phyloP scores from a whole-genome alignment of 2,329 filamentous ascomycete species.

The Colletotrichum noveboracense region DNA sequence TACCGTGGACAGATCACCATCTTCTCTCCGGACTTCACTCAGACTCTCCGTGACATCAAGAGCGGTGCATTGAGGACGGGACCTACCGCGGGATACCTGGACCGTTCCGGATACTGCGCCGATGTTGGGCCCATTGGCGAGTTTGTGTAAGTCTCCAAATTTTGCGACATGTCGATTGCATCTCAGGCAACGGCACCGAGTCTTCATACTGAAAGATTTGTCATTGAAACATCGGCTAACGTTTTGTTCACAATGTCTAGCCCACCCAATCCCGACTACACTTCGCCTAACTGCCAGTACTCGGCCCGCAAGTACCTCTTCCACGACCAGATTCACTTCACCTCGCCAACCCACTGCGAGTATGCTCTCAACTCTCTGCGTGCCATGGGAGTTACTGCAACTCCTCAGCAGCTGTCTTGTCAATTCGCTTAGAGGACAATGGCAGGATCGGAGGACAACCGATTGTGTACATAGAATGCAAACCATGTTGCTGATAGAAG shows the following conservation, averaged over 20 bases:
- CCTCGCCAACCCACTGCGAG: conserved; percentile 1
- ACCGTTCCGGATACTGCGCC: neutral
- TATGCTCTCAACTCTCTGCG: neutral
- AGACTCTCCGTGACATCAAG: neutral
- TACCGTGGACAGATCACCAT: neutral
- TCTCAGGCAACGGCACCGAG: neutral
- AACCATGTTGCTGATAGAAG: neutral
- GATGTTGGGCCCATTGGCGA: neutral
- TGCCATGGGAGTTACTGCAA: neutral
- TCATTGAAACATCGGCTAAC: neutral
- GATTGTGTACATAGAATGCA: neutral
- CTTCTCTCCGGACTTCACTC: neutral
- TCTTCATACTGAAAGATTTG: neutral
- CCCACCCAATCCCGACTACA: neutral
- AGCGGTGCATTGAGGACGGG: neutral
- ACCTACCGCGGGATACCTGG: neutral
- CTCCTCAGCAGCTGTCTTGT: neutral
- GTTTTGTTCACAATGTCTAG: neutral
- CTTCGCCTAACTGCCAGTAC: neutral
- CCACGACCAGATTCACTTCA: conserved; percentile 2
- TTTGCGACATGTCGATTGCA: neutral
- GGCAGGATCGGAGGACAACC: neutral
- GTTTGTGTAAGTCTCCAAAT: neutral
- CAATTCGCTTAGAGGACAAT: neutral
- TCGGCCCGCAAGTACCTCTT: conserved; percentile 3